Evolutionary conservation across 331 rosid species (phyloP).

Genomic region (Prunus yedoensis): DNA sequence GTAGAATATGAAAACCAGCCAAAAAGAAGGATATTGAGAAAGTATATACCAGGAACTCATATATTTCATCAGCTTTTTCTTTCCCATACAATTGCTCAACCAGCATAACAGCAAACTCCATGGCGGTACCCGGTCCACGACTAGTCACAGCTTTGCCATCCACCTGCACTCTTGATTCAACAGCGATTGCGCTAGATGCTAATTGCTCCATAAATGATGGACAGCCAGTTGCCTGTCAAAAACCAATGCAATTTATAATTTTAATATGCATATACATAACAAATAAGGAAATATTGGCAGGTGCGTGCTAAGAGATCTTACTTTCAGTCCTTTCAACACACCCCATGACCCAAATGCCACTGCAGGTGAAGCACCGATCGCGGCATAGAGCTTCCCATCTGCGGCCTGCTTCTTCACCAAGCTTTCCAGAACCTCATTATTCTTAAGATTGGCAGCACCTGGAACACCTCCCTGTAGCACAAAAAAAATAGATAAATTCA

Average conservation of each 20-base stretch:
- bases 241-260: background rate
- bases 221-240: slow-evolving; percentile 75
- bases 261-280: background rate
- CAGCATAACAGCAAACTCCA: slow-evolving; percentile 70
- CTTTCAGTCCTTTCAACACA: slow-evolving; percentile 82
- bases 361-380: slow-evolving; percentile 92
- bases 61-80: slow-evolving; percentile 79
- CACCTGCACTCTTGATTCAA: slow-evolving; percentile 82
- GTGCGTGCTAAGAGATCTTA: slow-evolving; percentile 21
- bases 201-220: slow-evolving; percentile 81
- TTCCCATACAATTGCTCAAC: slow-evolving; percentile 85
- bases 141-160: slow-evolving; percentile 89
- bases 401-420: slow-evolving; percentile 70
- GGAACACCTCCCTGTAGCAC: slow-evolving; percentile 78
- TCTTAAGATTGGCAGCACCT: slow-evolving; percentile 63
- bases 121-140: slow-evolving; percentile 91
- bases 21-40: background rate
- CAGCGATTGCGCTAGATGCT: slow-evolving; percentile 55
- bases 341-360: slow-evolving; percentile 88
- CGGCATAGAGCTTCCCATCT: slow-evolving; percentile 73
- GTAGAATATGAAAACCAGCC: background rate
- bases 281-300: background rate
- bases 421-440: slow-evolving; percentile 45
- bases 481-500: background rate
- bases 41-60: slow-evolving; percentile 41